Percentiles rank a stretch among this genome's conserved stretches.
Evolutionary conservation across 345 rosid genomes (phyloP).

Genomic region (Pugionium cornutum): DNA sequence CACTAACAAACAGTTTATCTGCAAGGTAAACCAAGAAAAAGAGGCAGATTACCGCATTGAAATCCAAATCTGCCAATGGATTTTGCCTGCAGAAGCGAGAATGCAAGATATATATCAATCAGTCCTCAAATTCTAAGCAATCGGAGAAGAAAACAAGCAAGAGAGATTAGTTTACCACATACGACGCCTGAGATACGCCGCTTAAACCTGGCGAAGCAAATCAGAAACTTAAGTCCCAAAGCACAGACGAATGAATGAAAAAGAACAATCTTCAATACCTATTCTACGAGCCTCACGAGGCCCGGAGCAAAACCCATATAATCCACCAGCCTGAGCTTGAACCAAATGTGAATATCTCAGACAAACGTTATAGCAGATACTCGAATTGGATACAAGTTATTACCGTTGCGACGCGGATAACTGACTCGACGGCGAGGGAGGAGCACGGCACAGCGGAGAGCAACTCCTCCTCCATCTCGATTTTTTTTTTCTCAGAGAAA

Average conservation of each 20-base stretch:
- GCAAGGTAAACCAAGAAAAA: neutral
- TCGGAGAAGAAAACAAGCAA: neutral
- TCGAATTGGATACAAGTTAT: neutral
- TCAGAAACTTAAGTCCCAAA: neutral
- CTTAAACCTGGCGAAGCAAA: slow-evolving; percentile 54
- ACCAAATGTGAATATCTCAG: slow-evolving; percentile 7
- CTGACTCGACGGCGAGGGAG: slow-evolving; percentile 66
- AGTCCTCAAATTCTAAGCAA: slow-evolving; percentile 6
- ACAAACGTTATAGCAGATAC: neutral
- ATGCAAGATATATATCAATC: neutral
- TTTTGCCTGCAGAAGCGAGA: slow-evolving; percentile 56
- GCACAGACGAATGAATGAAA: neutral
- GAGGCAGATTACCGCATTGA: slow-evolving; percentile 63
- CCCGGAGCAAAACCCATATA: slow-evolving; percentile 68
- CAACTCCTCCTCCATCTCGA: slow-evolving; percentile 58
- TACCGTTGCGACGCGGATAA: slow-evolving; percentile 68
- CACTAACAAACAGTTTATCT: neutral
- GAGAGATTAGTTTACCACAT: slow-evolving; percentile 53
- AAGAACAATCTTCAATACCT: slow-evolving; percentile 41
- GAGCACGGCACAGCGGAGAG: slow-evolving; percentile 66
- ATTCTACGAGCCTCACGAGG: slow-evolving; percentile 59
- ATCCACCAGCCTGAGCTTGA: slow-evolving; percentile 65
- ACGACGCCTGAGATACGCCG: slow-evolving; percentile 62
- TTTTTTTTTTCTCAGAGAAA: too few species aligned
- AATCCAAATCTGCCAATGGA: slow-evolving; percentile 55